Evolutionary conservation across 129 eudicot genomes (phyloP).

Genomic region (Rutidosis leptorrhynchoides): DNA sequence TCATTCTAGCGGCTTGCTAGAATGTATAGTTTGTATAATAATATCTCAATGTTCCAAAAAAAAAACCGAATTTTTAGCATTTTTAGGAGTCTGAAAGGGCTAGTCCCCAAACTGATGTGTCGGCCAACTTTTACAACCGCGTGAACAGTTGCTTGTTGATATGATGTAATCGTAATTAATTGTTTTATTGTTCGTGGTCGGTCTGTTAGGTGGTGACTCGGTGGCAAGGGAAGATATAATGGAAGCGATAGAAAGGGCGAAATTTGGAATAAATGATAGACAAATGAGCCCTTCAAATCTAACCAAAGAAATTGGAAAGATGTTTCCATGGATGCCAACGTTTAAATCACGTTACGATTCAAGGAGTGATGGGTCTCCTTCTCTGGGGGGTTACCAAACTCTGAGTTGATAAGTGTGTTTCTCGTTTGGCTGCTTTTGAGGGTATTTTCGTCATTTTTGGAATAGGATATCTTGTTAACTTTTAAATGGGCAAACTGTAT

Average conservation of each 20-base stretch:
- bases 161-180: slow-evolving; percentile 13
- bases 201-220: slow-evolving; percentile 64
- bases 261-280: slow-evolving; percentile 85
- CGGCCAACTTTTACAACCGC: too few relatives aligned
- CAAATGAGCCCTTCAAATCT: slow-evolving; percentile 43
- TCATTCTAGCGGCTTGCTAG: too few relatives aligned
- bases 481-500: neutral
- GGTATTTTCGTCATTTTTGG: neutral
- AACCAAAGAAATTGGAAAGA: slow-evolving; percentile 74
- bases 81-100: too few relatives aligned
- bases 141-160: neutral
- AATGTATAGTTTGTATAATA: too few relatives aligned
- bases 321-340: slow-evolving; percentile 95
- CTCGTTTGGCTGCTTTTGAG: slow-evolving; percentile 2
- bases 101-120: too few relatives aligned
- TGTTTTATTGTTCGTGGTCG: slow-evolving; percentile 12
- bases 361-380: slow-evolving; percentile 33
- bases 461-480: neutral
- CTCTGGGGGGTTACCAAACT: slow-evolving; percentile 20
- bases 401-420: neutral
- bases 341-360: slow-evolving; percentile 42
- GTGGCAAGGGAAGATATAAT: slow-evolving; percentile 95
- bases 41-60: too few relatives aligned
- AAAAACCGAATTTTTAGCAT: too few relatives aligned
- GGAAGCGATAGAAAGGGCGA: slow-evolving; percentile 98